Evolutionary conservation across 352 stramenopile genomes (phyloP), one percentile per base, ranked within the genome.

Genomic region (Phytophthora citrophthora): DNA sequence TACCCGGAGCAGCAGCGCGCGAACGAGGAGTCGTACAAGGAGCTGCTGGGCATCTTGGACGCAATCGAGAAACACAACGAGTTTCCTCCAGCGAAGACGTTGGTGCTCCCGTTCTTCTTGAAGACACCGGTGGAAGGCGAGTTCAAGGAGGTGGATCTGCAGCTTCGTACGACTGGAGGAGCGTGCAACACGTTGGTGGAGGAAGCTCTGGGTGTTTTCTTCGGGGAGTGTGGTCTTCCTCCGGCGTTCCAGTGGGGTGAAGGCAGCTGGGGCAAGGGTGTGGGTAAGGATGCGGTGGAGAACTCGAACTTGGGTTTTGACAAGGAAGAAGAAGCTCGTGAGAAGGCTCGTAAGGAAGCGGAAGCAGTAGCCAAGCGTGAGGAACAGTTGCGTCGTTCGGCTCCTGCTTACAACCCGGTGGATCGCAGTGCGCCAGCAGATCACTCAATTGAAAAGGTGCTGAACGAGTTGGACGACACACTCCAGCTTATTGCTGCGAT

Each of bases 121-220:
- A 89, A 87, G 67, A 92, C 83, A 55, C 70, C 79, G 1, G 65
- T 84, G n/a, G 68, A 88, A 36, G 83, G 83, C 23, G 55, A 82
- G 59, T 92, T 92, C 68, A 84, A 90, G 55, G 57, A 90, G 49
- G 83, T 92, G 36, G 60, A 83, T 54, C 49, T 92, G 54, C 64
- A 76, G 53, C 62, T 92, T 58, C 80, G 83, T 47, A 92, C 79
- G 62, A 90, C 83, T 6, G 83, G 83, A 20, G 83, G 83, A 23
- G 81, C 81, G n/a, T 92, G 83, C 69, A 89, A 88, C 76, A 90
- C 81, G 50, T 65, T 92, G 27, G 81, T 92, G 68, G 83, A 92
- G 54, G 83, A 89, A 51, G 81, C 83, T 39, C 70, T 92, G 16
- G 81, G 83, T 26, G 71, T 74, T 27, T 92, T 92, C 64, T 92